Base-by-base conservation (phyloP, 202 grass and related monocot genomes). In the Schoenoplectus triqueter region DNA sequence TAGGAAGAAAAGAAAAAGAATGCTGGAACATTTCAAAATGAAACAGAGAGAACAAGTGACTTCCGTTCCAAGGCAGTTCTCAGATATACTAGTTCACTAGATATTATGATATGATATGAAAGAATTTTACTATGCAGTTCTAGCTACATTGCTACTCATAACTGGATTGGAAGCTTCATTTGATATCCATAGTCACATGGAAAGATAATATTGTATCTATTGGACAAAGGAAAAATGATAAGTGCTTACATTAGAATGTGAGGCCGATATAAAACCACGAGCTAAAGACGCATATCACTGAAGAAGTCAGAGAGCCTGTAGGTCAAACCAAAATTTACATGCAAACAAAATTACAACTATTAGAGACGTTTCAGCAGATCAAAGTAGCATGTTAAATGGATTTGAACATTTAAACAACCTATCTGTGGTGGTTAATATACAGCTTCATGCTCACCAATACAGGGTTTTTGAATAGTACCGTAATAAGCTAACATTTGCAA, bases 291-390 rank as follows among this genome's bases (percentile, higher is more conserved):
- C 87, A 92, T 84, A 78, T 67, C 68, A 52, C 68, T 88, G 71
- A 95, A 87, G 54, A 95, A 85, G 87, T 95, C 88, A 5, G 93
- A 88, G 44, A 93, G 78, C 76, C 93, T 95, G 64, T 68, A 69
- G 21, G 50, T 48, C 9, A 42, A 57, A 86, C 7, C 19, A 62
- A 66, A 69, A 48, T 66, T 50, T 81, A 40, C 46, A 83, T 48
- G 41, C 22, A 67, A 82, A 82, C 64, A 82, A 21, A 62, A 64
- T 31, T 15, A 55, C 11, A 42, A 57, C 19, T 41, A 57, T 17
- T n/a, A 77, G 22, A 76, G 73, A 57, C 57, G 5, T 59, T 77
- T 54, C 21, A 77, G 50, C 15, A 48, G 2, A 49, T 19, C 6
- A 3, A 52, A 76, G 11, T 55, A 55, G 19, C 11, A 76, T 7